These are phyloP conservation scores for Calonectria fujianensis DNA, from an alignment of 2,329 filamentous ascomycete species.

Conservation along the genomic window DNA sequence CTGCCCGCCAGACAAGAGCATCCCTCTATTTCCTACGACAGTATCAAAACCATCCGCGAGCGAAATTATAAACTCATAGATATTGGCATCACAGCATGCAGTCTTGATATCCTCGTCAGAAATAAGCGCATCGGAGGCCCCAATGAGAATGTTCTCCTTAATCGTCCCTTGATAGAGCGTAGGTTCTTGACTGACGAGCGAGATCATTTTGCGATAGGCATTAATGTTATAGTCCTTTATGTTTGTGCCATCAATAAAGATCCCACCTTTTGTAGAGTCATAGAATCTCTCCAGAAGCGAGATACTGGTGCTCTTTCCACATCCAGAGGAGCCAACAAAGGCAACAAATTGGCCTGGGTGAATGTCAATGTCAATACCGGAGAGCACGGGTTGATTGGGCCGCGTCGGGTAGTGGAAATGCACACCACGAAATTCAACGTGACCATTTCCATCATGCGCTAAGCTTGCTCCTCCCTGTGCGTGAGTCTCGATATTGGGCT, in stretches of 20 bases:
- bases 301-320: constrained; percentile 77
- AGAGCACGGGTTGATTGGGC: constrained; percentile 30
- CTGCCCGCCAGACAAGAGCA: constrained; percentile 30
- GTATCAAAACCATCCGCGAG: constrained; percentile 18
- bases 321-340: constrained; percentile 74
- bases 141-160: constrained; percentile 69
- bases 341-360: constrained; percentile 68
- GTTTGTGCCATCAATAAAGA: constrained; percentile 53
- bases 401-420: constrained; percentile 54
- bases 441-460: constrained; percentile 76
- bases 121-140: constrained; percentile 56
- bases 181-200: constrained; percentile 56
- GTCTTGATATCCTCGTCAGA: constrained; percentile 60
- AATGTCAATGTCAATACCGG: constrained; percentile 7
- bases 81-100: constrained; percentile 22
- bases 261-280: constrained; percentile 58
- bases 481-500: constrained; percentile 87
- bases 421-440: constrained; percentile 58
- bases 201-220: constrained; percentile 52
- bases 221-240: constrained; percentile 47
- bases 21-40: constrained; percentile 8
- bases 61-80: constrained; percentile 25
- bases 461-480: constrained; percentile 78
- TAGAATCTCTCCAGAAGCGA: constrained; percentile 69
- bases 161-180: constrained; percentile 65